These are phyloP conservation scores for Macrophomina tecta DNA, from an alignment of 2,329 filamentous ascomycete species.

Conservation along the genomic window DNA sequence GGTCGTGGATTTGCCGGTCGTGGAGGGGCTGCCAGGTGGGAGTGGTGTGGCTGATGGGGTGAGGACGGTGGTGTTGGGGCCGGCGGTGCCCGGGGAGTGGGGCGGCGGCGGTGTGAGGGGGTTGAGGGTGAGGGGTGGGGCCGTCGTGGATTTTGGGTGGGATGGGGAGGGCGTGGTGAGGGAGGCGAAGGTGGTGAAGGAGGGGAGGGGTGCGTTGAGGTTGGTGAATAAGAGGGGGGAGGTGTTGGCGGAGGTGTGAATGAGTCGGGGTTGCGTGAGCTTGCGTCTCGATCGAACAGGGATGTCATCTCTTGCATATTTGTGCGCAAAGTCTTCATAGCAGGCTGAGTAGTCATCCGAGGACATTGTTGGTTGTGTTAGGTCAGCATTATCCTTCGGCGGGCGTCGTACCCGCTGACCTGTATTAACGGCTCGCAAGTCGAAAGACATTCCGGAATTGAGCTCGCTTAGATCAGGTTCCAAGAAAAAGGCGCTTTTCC, in stretches of 20 bases:
- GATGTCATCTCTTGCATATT: too few species aligned
- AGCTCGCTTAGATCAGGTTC: too few species aligned
- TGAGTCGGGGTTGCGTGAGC: not conserved
- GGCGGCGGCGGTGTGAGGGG: slow-evolving; percentile 52
- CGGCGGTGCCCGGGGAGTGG: slow-evolving; percentile 56
- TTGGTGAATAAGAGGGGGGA: slow-evolving; percentile 28
- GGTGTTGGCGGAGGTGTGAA: slow-evolving; percentile 5
- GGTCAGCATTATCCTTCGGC: too few species aligned
- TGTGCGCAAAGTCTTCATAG: too few species aligned
- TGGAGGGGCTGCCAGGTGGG: slow-evolving; percentile 39
- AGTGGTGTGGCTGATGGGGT: slow-evolving; percentile 49
- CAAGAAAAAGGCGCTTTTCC: too few species aligned
- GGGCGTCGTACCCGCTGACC: too few species aligned
- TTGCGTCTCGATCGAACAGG: too few species aligned
- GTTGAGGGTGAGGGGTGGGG: slow-evolving; percentile 53
- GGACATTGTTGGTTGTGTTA: too few species aligned
- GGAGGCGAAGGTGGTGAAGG: slow-evolving; percentile 27
- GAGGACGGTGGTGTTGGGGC: slow-evolving; percentile 44
- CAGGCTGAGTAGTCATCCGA: too few species aligned
- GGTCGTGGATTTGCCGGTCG: slow-evolving; percentile 53
- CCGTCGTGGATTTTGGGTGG: slow-evolving; percentile 54
- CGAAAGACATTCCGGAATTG: too few species aligned
- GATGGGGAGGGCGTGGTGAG: slow-evolving; percentile 46
- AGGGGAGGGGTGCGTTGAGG: slow-evolving; percentile 26
- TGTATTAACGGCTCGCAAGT: too few species aligned